These are phyloP conservation scores for Penstemon newberryi DNA, from an alignment of 257 asterid genomes.

Conservation along the genomic window DNA sequence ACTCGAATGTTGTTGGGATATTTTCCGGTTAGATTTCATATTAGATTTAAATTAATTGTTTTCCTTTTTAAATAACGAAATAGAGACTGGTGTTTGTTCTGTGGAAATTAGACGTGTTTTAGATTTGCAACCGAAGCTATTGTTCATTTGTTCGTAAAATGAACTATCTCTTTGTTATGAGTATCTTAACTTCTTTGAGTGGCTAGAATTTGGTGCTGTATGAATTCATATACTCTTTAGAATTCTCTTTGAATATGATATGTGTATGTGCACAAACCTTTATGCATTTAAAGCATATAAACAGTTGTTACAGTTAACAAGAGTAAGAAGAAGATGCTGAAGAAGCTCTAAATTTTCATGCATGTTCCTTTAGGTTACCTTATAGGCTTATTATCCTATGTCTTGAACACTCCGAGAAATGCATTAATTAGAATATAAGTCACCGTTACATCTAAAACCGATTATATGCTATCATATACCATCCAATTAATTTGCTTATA, in stretches of 20 bases:
- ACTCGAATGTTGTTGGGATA: slow-evolving; percentile 85
- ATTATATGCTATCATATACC: background rate
- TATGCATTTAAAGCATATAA: background rate
- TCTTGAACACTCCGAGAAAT: too few species aligned
- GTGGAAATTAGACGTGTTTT: slow-evolving; percentile 7
- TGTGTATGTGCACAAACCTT: background rate
- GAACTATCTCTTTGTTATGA: slow-evolving; percentile 3
- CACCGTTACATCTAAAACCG: background rate
- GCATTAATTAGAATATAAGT: too few species aligned
- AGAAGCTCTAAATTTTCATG: background rate
- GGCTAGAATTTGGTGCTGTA: background rate
- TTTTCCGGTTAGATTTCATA: slow-evolving; percentile 68
- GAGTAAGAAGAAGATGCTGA: background rate
- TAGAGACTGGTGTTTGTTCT: slow-evolving; percentile 9
- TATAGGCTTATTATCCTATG: background rate
- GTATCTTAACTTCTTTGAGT: background rate
- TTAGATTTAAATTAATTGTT: background rate
- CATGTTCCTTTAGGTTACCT: slow-evolving; percentile 14
- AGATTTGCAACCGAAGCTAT: too few species aligned
- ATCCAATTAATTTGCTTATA: background rate
- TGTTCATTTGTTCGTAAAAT: too few species aligned
- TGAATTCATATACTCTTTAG: background rate
- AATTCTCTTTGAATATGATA: background rate
- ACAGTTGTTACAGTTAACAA: background rate
- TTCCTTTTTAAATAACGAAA: too few species aligned